Conservation (phyloP, 2,329 filamentous ascomycete genomes). For the Ophiostoma tasmaniense region DNA sequence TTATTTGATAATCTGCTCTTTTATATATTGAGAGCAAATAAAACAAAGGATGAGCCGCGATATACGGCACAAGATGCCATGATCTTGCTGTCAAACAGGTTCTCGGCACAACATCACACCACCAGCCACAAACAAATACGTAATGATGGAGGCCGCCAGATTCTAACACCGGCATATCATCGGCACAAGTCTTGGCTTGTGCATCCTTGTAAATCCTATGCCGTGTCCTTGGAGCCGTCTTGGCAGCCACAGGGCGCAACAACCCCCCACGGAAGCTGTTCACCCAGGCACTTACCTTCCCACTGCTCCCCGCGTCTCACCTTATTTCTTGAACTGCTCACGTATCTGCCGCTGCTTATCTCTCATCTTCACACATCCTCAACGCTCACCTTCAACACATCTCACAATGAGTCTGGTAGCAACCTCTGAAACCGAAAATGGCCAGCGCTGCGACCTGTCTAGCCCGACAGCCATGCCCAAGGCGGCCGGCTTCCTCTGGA, state of each 20-base stretch:
- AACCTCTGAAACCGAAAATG: slow-evolving; percentile 24
- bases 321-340: neutral
- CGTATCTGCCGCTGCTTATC: neutral
- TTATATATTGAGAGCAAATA: too few species aligned
- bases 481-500: slow-evolving; percentile 50
- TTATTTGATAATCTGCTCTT: too few species aligned
- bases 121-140: neutral
- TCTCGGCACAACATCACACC: neutral
- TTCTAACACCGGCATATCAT: neutral
- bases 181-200: neutral
- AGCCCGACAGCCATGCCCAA: slow-evolving; percentile 49
- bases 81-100: neutral
- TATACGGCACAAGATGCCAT: too few species aligned
- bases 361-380: neutral
- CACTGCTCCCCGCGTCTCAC: neutral
- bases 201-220: neutral
- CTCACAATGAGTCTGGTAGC: neutral
- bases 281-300: neutral
- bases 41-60: too few species aligned
- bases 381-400: neutral
- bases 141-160: too few species aligned
- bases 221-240: neutral
- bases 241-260: neutral
- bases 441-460: slow-evolving; percentile 46
- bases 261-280: neutral